phyloP scores from a whole-genome alignment of 1,284 basidiomycete genomes.

The Apiotrichum gamsii region DNA sequence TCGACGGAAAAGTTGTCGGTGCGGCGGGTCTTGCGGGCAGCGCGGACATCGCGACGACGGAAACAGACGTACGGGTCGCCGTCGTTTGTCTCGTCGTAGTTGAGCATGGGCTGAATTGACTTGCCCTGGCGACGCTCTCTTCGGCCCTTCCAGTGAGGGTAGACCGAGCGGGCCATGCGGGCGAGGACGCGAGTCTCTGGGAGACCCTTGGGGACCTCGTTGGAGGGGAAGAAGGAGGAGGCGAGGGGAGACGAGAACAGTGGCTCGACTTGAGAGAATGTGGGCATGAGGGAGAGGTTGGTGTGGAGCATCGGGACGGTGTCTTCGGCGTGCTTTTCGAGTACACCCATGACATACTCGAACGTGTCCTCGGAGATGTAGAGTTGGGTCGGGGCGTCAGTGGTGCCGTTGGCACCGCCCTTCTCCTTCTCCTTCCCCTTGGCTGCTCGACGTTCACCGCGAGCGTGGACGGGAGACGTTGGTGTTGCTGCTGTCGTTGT shows the following conservation, averaged over 20 bases:
- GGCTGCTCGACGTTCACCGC: conserved; percentile 41
- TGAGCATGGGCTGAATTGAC: conserved; percentile 69
- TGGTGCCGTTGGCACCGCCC: no score
- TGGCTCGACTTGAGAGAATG: conserved; percentile 71
- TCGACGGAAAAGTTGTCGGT: conserved; percentile 83
- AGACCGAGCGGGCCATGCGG: conserved; percentile 62
- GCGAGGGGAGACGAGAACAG: conserved; percentile 58
- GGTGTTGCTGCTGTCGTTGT: no score
- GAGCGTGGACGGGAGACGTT: conserved; percentile 29
- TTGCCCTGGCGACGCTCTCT: conserved; percentile 67
- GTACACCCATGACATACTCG: conserved; percentile 89
- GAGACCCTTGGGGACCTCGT: conserved; percentile 57
- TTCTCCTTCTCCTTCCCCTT: conserved; percentile 48
- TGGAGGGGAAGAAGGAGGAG: conserved; percentile 58
- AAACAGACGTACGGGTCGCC: conserved; percentile 99
- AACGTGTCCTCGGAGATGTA: conserved; percentile 82
- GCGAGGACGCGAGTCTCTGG: conserved; percentile 56
- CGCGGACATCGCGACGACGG: conserved; percentile 89
- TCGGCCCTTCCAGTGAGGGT: conserved; percentile 75
- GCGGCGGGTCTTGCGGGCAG: conserved; percentile 86
- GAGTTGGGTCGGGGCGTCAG: conserved; percentile 44
- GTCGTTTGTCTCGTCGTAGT: conserved; percentile 85
- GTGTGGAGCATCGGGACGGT: conserved; percentile 84
- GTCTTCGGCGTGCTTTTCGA: conserved; percentile 87
- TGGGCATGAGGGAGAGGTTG: conserved; percentile 55